Percentiles rank a stretch among this genome's conserved stretches.
Conservation (phyloP, 2,329 filamentous ascomycete species). For the Chaetomium strumarium region DNA sequence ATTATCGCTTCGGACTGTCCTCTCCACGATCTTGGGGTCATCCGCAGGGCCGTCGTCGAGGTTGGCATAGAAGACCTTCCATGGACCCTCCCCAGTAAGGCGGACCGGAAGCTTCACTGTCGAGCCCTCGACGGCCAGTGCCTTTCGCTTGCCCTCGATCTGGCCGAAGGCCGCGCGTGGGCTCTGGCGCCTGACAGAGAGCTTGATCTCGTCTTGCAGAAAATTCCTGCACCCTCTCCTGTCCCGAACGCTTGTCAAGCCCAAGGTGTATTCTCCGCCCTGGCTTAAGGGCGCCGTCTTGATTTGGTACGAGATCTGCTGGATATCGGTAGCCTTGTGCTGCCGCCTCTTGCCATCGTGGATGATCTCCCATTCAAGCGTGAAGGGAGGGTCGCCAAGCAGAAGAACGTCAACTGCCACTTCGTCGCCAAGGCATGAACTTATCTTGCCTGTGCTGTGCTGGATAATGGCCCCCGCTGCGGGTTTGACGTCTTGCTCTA, state of each 20-base stretch:
- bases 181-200: constrained; percentile 80
- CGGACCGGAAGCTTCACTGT: constrained; percentile 71
- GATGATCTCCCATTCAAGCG: constrained; percentile 84
- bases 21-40: constrained; percentile 38
- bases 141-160: constrained; percentile 70
- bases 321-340: constrained; percentile 58
- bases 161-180: constrained; percentile 82
- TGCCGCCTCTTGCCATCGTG: constrained; percentile 81
- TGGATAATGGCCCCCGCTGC: constrained; percentile 74
- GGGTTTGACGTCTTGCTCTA: constrained; percentile 90
- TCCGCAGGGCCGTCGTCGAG: constrained; percentile 42
- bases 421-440: constrained; percentile 76
- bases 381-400: constrained; percentile 79
- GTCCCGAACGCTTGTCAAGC: constrained; percentile 81
- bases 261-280: constrained; percentile 85
- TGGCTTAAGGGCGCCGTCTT: constrained; percentile 66
- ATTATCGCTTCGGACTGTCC: constrained; percentile 53
- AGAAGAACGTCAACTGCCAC: constrained; percentile 70
- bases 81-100: constrained; percentile 79
- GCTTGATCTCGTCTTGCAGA: constrained; percentile 76
- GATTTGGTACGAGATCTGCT: constrained; percentile 60
- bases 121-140: constrained; percentile 71
- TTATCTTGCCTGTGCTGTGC: constrained; percentile 47
- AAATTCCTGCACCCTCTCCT: constrained; percentile 79
- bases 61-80: constrained; percentile 73